These are phyloP conservation scores for Vitrella brassicaformis DNA, from an alignment of 73 alveolate genomes.

Conservation along the genomic window DNA sequence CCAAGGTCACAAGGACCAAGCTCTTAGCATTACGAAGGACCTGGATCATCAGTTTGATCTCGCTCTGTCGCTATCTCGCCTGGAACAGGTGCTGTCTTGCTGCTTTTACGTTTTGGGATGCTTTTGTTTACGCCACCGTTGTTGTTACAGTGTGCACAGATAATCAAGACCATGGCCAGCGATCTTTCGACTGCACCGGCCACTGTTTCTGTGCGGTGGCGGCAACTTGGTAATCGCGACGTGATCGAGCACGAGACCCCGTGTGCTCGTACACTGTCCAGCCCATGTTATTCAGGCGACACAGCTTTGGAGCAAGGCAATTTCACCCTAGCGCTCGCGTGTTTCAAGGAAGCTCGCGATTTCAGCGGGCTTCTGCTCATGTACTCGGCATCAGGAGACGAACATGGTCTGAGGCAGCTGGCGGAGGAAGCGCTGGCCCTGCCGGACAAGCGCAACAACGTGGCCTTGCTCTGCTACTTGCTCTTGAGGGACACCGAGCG, in stretches of 20 bases:
- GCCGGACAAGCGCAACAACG: background rate
- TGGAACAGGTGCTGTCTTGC: background rate
- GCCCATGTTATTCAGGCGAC: too few relatives aligned
- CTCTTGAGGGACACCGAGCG: slow-evolving; percentile 27
- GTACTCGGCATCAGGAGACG: background rate
- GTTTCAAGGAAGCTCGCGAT: slow-evolving; percentile 27
- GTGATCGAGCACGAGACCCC: too few relatives aligned
- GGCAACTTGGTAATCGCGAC: too few relatives aligned
- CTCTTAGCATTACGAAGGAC: slow-evolving; percentile 30
- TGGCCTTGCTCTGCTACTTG: slow-evolving; percentile 26
- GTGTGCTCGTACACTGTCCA: too few relatives aligned
- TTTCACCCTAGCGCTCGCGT: slow-evolving; percentile 23
- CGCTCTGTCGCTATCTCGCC: background rate
- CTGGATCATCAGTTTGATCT: background rate
- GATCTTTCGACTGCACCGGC: too few relatives aligned
- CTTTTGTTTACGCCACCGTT: too few relatives aligned
- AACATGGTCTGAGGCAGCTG: background rate
- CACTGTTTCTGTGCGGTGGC: too few relatives aligned
- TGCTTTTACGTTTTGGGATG: too few relatives aligned
- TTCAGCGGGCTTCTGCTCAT: too few relatives aligned
- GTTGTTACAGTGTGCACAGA: too few relatives aligned
- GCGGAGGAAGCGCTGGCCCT: background rate
- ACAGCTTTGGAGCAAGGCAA: slow-evolving; percentile 35
- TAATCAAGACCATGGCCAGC: too few relatives aligned
- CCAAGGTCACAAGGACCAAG: slow-evolving; percentile 27